phyloP scores from a whole-genome alignment of 176 grass and related monocot species.

The Thinopyrum elongatum region DNA sequence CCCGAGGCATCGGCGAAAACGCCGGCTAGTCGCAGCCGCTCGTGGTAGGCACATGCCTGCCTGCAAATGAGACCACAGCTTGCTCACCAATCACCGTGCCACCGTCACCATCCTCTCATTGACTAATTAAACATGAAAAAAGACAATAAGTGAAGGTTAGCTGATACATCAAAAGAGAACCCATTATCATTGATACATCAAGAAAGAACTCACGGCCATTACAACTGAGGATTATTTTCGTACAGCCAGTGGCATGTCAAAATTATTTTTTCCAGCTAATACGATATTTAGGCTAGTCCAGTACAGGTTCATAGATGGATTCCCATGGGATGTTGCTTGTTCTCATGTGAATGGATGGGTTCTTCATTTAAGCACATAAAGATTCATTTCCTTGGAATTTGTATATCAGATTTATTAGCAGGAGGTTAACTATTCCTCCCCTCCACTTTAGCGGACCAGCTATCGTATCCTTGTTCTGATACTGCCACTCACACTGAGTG shows the following conservation, averaged over 20 bases:
- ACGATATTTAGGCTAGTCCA: neutral
- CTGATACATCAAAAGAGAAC: neutral
- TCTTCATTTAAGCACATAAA: neutral
- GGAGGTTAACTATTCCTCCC: neutral
- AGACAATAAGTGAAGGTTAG: neutral
- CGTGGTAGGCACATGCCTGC: neutral
- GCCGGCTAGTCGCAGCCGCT: constrained; percentile 31
- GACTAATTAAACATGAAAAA: constrained; percentile 21
- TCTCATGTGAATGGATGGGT: neutral
- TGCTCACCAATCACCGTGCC: constrained; percentile 33
- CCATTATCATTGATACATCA: neutral
- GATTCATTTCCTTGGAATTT: neutral
- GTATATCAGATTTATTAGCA: constrained; percentile 1
- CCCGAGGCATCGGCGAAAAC: constrained; percentile 11
- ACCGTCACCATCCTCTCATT: constrained; percentile 53
- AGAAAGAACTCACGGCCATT: neutral
- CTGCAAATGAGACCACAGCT: constrained; percentile 11
- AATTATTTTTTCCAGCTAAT: neutral
- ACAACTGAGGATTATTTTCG: neutral
- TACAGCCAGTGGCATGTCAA: neutral
- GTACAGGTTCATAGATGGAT: neutral
- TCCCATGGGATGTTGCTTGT: neutral
- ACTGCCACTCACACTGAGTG: neutral
- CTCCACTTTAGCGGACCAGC: neutral
- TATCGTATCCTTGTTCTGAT: constrained; percentile 3